These are phyloP conservation scores for Tricholoma matsutake DNA, from an alignment of 768 basidiomycete species.

Conservation along the genomic window DNA sequence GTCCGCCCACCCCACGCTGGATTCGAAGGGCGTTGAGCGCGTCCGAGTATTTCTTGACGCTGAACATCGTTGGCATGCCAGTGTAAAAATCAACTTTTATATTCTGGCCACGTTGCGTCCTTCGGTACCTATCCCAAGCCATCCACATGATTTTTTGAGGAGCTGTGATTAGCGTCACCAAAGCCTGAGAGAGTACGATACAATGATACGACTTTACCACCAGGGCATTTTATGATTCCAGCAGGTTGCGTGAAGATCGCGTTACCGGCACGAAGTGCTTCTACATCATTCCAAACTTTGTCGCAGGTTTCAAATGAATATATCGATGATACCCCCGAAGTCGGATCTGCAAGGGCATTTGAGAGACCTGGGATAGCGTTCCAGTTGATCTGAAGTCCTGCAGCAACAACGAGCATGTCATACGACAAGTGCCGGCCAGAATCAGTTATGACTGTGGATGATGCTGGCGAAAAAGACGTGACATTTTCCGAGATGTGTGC, in stretches of 20 bases:
- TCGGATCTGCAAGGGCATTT: conserved; percentile 74
- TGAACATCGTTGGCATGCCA: conserved; percentile 97
- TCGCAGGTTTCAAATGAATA: conserved; percentile 90
- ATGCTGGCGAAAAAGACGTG: conserved; percentile 68
- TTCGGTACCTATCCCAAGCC: conserved; percentile 81
- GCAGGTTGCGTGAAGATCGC: conserved; percentile 96
- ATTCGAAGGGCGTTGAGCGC: conserved; percentile 75
- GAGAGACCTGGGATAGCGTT: conserved; percentile 68
- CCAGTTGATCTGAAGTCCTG: conserved; percentile 88
- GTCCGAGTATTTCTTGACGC: conserved; percentile 93
- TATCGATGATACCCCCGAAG: conserved; percentile 85
- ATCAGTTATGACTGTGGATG: conserved; percentile 69
- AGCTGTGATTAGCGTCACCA: conserved; percentile 36
- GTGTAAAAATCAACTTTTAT: conserved; percentile 79
- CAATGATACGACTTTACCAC: conserved; percentile 45
- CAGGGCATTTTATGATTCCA: conserved; percentile 91
- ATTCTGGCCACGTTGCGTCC: conserved; percentile 53
- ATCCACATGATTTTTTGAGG: conserved; percentile 97
- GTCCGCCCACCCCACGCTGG: conserved; percentile 75
- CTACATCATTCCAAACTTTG: conserved; percentile 83
- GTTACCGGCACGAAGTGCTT: conserved; percentile 68
- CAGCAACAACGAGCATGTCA: conserved; percentile 84
- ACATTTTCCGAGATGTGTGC: conserved; percentile 70
- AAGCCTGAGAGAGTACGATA: not conserved
- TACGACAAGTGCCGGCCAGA: conserved; percentile 73